These are phyloP conservation scores for Oropetium thomaeum DNA, from an alignment of 176 grass and related monocot species.

Conservation along the genomic window DNA sequence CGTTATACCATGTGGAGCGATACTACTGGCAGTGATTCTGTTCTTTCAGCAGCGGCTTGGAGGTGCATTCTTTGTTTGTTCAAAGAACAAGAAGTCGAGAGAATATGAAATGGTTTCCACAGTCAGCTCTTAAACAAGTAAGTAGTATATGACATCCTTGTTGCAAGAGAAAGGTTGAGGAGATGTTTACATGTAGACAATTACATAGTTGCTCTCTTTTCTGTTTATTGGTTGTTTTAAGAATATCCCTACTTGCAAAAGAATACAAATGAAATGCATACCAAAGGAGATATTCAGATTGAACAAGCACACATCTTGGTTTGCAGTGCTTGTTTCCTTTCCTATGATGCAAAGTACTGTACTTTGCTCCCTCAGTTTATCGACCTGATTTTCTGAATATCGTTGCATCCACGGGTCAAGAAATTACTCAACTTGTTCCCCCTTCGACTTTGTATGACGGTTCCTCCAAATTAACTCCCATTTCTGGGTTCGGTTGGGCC, in stretches of 20 bases:
- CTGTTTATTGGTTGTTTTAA: not conserved
- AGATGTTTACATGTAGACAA: constrained; percentile 3
- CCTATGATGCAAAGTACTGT: not conserved
- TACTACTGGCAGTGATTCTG: constrained; percentile 46
- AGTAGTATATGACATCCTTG: constrained; percentile 12
- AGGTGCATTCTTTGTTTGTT: constrained; percentile 63
- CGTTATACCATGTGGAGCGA: constrained; percentile 56
- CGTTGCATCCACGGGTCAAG: not conserved
- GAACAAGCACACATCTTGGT: not conserved
- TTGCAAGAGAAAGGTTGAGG: constrained; percentile 13
- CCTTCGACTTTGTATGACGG: not conserved
- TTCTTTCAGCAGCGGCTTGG: constrained; percentile 62
- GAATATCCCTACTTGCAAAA: not conserved
- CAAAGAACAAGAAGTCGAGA: constrained; percentile 29
- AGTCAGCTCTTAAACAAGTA: constrained; percentile 34
- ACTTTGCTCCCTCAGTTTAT: not conserved
- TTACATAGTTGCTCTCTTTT: not conserved
- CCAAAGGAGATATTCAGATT: constrained; percentile 16
- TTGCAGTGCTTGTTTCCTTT: not conserved
- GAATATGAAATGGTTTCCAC: constrained; percentile 64
- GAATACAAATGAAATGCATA: constrained; percentile 23
- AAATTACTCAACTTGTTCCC: not conserved
- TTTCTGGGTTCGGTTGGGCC: not conserved
- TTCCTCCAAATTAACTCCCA: not conserved
- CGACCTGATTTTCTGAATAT: not conserved